Evolutionary conservation across 1,284 basidiomycete genomes (phyloP), one percentile per base, ranked within the genome.

Genomic region (Ceratorhiza oryzae-sativae): DNA sequence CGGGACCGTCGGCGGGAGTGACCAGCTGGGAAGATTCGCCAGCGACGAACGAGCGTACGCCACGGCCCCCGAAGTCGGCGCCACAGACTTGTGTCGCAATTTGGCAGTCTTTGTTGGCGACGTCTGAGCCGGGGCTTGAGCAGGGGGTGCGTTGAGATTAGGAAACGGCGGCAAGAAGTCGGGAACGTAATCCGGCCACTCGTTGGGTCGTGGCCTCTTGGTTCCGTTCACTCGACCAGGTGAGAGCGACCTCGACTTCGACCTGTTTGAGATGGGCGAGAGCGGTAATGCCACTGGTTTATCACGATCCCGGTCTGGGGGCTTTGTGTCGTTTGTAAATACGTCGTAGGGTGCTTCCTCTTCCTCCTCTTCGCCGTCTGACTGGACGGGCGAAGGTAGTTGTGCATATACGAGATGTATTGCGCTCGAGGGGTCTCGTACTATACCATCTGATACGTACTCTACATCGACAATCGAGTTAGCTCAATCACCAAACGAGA

Each of bases 81-180:
- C 41, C 23, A 58, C 53, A 30, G 53, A 46, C 41, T 70, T 70
- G 41, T 58, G 51, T 15, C 65, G 36, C 20, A 41, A 20, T 41
- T 56, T 53, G 27, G 48, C 49, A 32, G 56, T 41, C 8, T n/a
- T n/a, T 12, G 70, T 55, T 3, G 51, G 72, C 39, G 56, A 55
- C 15, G 51, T 55, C 53, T 82, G 77, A 18, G 10, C 18, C 10
- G 25, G 49, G n/a, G 42, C 42, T 5, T n/a, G 18, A 15, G 30
- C 49, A 32, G 41, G 81, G 80, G 18, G 53, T n/a, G 25, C 18
- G n/a, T 36, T 30, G 13, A 36, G 9, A 18, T 32, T 32, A 3
- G 89, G 90, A 76, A 90, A 90, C 0, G 89, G 88, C 0, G 90
- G 89, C 3, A 91, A 79, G 75, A 87, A 88, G 74, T 84, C 81